These are phyloP conservation scores for Trichophyton mentagrophytes DNA, from an alignment of 2,329 filamentous ascomycete genomes.

Conservation along the genomic window DNA sequence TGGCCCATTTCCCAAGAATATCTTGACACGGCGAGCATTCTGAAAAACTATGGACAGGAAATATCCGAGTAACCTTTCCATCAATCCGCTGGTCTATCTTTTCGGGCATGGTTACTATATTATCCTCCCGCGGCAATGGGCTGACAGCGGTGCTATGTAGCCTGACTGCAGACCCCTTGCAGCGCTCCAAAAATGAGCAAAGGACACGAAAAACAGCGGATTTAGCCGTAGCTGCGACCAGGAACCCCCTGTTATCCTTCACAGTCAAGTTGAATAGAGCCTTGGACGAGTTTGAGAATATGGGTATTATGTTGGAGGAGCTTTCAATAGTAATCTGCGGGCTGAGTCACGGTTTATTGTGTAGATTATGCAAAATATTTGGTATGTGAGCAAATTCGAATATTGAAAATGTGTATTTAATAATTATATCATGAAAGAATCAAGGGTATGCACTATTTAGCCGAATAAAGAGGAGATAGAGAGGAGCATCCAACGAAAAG, in stretches of 20 bases:
- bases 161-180: neutral
- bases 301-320: neutral
- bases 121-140: neutral
- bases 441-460: neutral
- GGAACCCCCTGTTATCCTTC: neutral
- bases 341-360: neutral
- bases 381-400: neutral
- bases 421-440: neutral
- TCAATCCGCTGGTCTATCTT: neutral
- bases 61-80: constrained; percentile 21
- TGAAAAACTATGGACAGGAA: constrained; percentile 29
- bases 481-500: neutral
- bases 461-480: neutral
- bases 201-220: neutral
- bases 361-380: neutral
- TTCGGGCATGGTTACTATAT: neutral
- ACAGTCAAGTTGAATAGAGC: neutral
- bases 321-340: neutral
- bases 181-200: neutral
- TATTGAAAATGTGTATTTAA: too few relatives aligned
- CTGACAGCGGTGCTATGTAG: neutral
- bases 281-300: neutral
- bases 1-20: constrained; percentile 29
- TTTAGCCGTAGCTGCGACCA: neutral
- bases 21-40: constrained; percentile 21